Evolutionary conservation across 1,284 basidiomycete species (phyloP), one percentile per base, ranked within the genome.

Genomic region (Ganoderma leucocontextum): DNA sequence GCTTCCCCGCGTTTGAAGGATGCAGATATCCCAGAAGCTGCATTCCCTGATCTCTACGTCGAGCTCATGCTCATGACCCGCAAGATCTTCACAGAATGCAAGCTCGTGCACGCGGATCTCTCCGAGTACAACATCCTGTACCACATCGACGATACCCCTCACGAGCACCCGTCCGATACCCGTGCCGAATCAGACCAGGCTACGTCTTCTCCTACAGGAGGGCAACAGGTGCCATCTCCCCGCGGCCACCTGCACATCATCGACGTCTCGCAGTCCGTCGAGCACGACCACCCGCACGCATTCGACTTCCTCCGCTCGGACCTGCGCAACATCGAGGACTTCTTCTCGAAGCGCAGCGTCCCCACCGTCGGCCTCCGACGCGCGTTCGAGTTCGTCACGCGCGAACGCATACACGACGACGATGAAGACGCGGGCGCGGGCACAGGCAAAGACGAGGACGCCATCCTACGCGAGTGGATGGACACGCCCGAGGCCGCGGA

Each of bases 111-210:
- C 76, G 98, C 98, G 66, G 98, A 99, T 84, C 85, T 99, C 68
- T 96, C 94, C 70, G 98, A 99, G 81, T 99, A 99, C 88, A 99
- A 99, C 79, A 92, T 99, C 72, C 86, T 99, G 76, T 96, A 89
- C 76, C 92, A 94, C 81, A 86, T 90, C 65, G 73, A 76, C 19
- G 73, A 77, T n/a, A 29, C 66, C n/a, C 36, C 52, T 13, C 35
- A 22, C 6, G 62, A 53, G 4, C 7, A 58, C 9, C 17, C 47
- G n/a, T 44, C 49, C 41, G 15, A n/a, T 57, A 17, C 17, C 38
- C 33, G 7, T 55, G 17, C 15, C 3, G 25, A 33, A 15, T 12
- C 42, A 9, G 29, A 47, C 19, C n/a, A 60, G 38, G 35, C 13
- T 15, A 15, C 53, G 1, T 35, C 55, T 17, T 13, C 58, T 13